Evolutionary conservation across 164 flowering plant species (phyloP).

Genomic region (Vitis labrusca): DNA sequence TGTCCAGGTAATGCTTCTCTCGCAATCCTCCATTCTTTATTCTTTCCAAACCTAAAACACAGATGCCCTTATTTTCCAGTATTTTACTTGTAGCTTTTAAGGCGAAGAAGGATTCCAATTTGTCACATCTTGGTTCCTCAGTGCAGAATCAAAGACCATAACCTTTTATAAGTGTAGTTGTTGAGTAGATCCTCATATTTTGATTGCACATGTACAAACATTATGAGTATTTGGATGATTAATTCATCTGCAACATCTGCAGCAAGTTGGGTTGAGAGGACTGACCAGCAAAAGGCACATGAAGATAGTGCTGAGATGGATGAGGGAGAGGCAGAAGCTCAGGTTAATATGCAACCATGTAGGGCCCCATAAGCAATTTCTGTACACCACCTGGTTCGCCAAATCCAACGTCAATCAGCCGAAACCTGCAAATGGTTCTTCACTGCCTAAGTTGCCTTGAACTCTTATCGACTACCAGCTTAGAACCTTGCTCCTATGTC

Average conservation of each 20-base stretch:
- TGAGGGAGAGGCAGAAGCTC: conserved; percentile 88
- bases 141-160: too few species aligned
- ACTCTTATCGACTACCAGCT: too few species aligned
- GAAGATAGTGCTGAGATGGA: conserved; percentile 85
- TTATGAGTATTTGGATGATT: neutral
- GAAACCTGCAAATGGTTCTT: conserved; percentile 19
- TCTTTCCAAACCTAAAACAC: too few species aligned
- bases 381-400: conserved; percentile 90
- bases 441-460: conserved; percentile 32
- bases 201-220: too few species aligned
- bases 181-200: too few species aligned
- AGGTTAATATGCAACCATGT: conserved; percentile 81
- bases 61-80: too few species aligned
- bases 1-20: conserved; percentile 47
- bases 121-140: too few species aligned
- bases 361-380: conserved; percentile 81
- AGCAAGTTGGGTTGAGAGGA: conserved; percentile 83
- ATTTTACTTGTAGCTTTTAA: too few species aligned
- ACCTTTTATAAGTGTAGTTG: too few species aligned
- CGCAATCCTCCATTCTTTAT: neutral
- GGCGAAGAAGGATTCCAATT: too few species aligned
- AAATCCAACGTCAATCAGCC: conserved; percentile 39
- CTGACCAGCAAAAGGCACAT: conserved; percentile 79
- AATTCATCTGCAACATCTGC: conserved; percentile 10
- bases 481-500: too few species aligned